These are phyloP conservation scores for Trametes villosa DNA, from an alignment of 768 basidiomycete species.

Conservation along the genomic window DNA sequence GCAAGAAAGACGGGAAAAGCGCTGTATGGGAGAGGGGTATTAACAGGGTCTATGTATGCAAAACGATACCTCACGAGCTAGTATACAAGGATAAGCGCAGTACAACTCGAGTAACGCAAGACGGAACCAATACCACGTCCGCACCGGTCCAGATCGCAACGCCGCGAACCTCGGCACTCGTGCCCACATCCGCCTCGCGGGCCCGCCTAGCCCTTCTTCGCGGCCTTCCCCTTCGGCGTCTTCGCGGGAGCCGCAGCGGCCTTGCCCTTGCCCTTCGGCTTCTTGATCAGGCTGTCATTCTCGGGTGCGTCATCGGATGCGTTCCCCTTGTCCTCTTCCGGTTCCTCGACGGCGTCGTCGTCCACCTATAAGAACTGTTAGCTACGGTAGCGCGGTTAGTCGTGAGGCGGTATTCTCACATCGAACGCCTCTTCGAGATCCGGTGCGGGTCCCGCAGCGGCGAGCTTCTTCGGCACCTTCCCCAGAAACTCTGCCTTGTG, in stretches of 20 bases:
- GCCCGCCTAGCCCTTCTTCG: conserved; percentile 13
- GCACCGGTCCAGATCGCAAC: neutral
- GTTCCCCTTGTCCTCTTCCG: conserved; percentile 37
- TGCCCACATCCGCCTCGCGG: neutral
- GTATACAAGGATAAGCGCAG: neutral
- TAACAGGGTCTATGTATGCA: neutral
- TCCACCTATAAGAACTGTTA: conserved; percentile 33
- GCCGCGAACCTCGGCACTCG: neutral
- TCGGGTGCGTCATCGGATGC: conserved; percentile 50
- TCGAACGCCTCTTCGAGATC: conserved; percentile 94
- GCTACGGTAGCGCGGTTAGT: conserved; percentile 2
- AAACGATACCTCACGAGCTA: neutral
- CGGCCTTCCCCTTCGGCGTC: conserved; percentile 13
- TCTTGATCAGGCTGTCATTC: conserved; percentile 66
- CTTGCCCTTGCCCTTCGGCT: conserved; percentile 39
- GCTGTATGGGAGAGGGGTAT: neutral
- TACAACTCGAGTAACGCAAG: neutral
- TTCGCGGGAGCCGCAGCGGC: neutral
- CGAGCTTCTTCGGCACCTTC: conserved; percentile 79
- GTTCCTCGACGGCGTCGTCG: conserved; percentile 49
- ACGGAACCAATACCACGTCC: conserved; percentile 5
- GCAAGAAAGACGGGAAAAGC: neutral
- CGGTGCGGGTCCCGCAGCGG: conserved; percentile 68
- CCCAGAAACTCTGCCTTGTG: conserved; percentile 85
- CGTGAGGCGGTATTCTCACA: conserved; percentile 44